phyloP scores from a whole-genome alignment of 1,284 basidiomycete species.

The Fomes fomentarius region DNA sequence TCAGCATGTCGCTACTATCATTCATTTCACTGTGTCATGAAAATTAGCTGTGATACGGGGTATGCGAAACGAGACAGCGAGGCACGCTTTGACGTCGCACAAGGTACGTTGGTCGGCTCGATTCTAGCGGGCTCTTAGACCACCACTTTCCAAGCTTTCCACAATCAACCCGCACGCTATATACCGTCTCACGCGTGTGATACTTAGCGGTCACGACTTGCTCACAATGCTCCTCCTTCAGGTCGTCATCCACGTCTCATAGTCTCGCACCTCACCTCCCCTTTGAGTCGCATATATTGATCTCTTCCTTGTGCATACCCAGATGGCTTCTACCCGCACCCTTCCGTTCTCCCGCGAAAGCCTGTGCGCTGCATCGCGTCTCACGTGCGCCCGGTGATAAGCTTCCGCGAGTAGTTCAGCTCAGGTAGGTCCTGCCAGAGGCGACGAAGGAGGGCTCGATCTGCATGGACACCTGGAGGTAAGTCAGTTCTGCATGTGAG shows the following conservation, averaged over 20 bases:
- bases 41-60: too few species aligned
- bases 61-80: too few species aligned
- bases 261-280: conserved; percentile 62
- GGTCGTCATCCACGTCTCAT: conserved; percentile 83
- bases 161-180: too few species aligned
- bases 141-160: too few species aligned
- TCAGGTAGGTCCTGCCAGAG: conserved; percentile 73
- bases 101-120: too few species aligned
- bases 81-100: too few species aligned
- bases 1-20: too few species aligned
- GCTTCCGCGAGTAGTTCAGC: conserved; percentile 71
- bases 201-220: too few species aligned
- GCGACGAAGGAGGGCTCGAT: conserved; percentile 73
- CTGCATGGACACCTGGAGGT: conserved; percentile 92
- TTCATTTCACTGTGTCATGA: too few species aligned
- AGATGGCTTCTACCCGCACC: conserved; percentile 80
- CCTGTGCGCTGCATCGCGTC: conserved; percentile 75
- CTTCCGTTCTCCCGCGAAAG: conserved; percentile 57
- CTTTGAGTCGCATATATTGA: not conserved
- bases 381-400: conserved; percentile 69
- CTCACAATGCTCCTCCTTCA: too few species aligned
- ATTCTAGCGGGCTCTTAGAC: too few species aligned
- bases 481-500: not conserved
- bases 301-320: not conserved
- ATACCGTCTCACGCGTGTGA: too few species aligned